These are phyloP conservation scores for Citrus hindsii DNA, from an alignment of 345 rosid species.

Conservation along the genomic window DNA sequence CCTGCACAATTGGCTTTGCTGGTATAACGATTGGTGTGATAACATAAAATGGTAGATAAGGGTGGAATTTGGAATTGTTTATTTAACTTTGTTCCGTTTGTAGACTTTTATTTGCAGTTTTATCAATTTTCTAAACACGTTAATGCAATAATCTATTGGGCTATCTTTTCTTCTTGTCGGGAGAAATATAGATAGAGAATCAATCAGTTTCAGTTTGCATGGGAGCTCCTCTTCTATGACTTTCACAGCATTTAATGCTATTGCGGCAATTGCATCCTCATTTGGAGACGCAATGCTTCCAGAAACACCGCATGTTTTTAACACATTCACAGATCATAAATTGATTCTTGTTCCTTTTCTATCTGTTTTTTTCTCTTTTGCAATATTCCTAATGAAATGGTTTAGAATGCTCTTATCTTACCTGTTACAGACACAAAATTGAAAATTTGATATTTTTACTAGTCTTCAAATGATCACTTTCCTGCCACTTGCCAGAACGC, in stretches of 20 bases:
- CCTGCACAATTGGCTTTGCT: constrained; percentile 48
- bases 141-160: neutral
- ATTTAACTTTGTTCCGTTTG: neutral
- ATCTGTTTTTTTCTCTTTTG: neutral
- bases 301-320: constrained; percentile 52
- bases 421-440: neutral
- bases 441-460: neutral
- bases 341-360: neutral
- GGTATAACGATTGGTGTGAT: constrained; percentile 46
- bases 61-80: neutral
- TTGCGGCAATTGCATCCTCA: constrained; percentile 52
- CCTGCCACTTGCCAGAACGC: constrained; percentile 30
- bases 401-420: neutral
- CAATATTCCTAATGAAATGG: neutral
- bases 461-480: neutral
- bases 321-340: neutral
- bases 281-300: constrained; percentile 65
- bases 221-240: constrained; percentile 39
- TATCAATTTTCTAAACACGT: neutral
- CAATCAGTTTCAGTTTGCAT: constrained; percentile 33
- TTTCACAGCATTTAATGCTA: constrained; percentile 52
- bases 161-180: constrained; percentile 23
- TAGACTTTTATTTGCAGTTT: neutral
- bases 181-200: constrained; percentile 30
- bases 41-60: constrained; percentile 33